Evolutionary conservation across 2,329 filamentous ascomycete species (phyloP).

Genomic region (Fusarium sp.): DNA sequence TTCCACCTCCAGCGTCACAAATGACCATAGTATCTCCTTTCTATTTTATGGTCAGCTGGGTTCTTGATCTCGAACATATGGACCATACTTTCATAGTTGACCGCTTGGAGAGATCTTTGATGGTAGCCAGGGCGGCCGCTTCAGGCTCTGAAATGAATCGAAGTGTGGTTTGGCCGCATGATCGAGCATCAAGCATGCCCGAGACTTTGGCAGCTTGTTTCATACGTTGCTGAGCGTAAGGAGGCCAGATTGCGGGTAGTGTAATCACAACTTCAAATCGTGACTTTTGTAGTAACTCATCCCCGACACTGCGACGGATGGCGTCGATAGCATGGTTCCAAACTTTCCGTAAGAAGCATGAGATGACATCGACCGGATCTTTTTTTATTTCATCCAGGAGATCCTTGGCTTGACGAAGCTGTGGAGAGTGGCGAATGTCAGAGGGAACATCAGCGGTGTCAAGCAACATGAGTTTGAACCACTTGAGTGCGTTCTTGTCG

Average conservation of each 20-base stretch:
- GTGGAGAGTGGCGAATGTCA: conserved; percentile 5
- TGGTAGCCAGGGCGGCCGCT: conserved; percentile 58
- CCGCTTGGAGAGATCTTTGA: conserved; percentile 49
- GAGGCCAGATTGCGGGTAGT: conserved; percentile 61
- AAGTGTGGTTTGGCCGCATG: conserved; percentile 50
- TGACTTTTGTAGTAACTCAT: conserved; percentile 20
- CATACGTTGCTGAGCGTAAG: conserved; percentile 56
- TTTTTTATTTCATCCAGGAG: conserved; percentile 25
- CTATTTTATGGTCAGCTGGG: not conserved
- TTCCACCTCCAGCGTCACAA: conserved; percentile 56
- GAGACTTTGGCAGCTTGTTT: conserved; percentile 50
- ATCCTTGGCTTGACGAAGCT: conserved; percentile 33
- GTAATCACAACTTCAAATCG: conserved; percentile 58
- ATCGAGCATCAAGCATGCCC: conserved; percentile 52
- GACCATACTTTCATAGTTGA: conserved; percentile 38
- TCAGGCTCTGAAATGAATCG: conserved; percentile 60
- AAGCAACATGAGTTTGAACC: conserved; percentile 60
- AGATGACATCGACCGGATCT: conserved; percentile 49
- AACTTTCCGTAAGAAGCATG: conserved; percentile 50
- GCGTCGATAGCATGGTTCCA: conserved; percentile 51
- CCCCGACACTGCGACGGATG: conserved; percentile 45
- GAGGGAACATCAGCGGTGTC: conserved; percentile 49
- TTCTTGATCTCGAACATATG: rapidly evolving
- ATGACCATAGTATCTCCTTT: conserved; percentile 49
- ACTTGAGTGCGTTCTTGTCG: conserved; percentile 47